Base-by-base conservation (phyloP, 2,329 filamentous ascomycete genomes). In the Cercospora citrullina region DNA sequence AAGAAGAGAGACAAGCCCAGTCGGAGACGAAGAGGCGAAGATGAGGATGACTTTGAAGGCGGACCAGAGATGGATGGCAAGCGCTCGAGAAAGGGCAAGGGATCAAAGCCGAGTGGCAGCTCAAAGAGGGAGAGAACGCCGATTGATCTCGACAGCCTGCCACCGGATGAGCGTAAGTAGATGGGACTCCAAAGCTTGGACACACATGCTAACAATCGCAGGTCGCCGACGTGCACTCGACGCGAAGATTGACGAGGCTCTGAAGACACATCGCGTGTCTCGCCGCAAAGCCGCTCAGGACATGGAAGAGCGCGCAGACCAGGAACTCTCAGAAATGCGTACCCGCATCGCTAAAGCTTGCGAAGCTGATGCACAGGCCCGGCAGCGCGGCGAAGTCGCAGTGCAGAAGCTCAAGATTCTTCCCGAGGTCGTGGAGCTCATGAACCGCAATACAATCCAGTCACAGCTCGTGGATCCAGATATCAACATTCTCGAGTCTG, bases 391-490 rank as follows among this genome's bases (percentile, higher is more conserved):
- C 72, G 86, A 92, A 76, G 93, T 94, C 0, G 95, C 95, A 31
- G 88, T 93, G 68, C 90, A 96, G 82, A 99, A 99, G 83, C 87
- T 99, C 57, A 93, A 94, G 81, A 90, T 99, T 73, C 88, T 99
- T 16, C 94, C 94, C 1, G 91, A 97, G 78, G 95, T 99, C 14
- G 90, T 94, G 58, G 89, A 89, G 53, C 85, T 98, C 21, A 86
- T 99, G 68, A 97, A 96, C 79, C 91, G 93, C 75, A 96, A 94
- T 80, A 93, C 91, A 64, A 88, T 94, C 30, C 92, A 91, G 76
- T 86, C 92, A 73, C 91, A 91, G 31, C 89, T 98, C 60, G 89
- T 97, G 48, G 94, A 97, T 73, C 94, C 94, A 0, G 95, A 99
- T 77, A 96, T 91, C 77, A 97, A 98, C 82, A 91, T 99, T 70